Evolutionary conservation across 2,329 filamentous ascomycete genomes (phyloP), one percentile per base, ranked within the genome.

Genomic region (Orbilia quercus): DNA sequence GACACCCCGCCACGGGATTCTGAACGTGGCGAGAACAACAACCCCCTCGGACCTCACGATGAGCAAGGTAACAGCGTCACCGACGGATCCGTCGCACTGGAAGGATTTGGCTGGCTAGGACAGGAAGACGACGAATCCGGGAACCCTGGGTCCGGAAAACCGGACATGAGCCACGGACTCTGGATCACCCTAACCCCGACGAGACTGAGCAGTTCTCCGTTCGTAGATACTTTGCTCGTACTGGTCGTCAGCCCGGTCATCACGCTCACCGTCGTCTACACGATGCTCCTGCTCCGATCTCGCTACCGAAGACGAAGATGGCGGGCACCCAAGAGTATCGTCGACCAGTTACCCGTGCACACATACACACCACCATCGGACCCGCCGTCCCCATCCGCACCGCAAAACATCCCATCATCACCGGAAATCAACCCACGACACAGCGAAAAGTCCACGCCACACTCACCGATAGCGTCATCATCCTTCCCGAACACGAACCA

Each of bases 181-280:
- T 98, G 92, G 92, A 92, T 99, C n/a, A 96, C 95, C 6, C 87
- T 99, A 63, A 95, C 92, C 0, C 95, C 93, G 0, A 93, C 92
- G 0, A 94, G 88, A 80, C 88, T 89, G 82, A 94, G 92, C 75
- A 90, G 90, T 3, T 96, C 90, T 77, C 93, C 95, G 0, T 96
- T 99, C 82, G 93, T 98, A 77, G 95, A 99, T 79, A 98, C 94
- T 0, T 85, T 99, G 1, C 84, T 98, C n/a, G 92, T 99, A 7
- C 84, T 99, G n/a, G 92, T 99, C 31, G 89, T 98, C 60, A 97
- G 93, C 78, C 95, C 95, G 6, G 82, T 99, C 12, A 89, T 98
- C 58, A 98, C 95, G 0, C 82, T 99, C 78, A 96, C 92, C 2
- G 89, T 97, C 3, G 94, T 99, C 1, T 98, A 98, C 50, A 77